Evolutionary conservation across 164 flowering plant genomes (phyloP), one percentile per base, ranked within the genome.

Genomic region (Macadamia tetraphylla): DNA sequence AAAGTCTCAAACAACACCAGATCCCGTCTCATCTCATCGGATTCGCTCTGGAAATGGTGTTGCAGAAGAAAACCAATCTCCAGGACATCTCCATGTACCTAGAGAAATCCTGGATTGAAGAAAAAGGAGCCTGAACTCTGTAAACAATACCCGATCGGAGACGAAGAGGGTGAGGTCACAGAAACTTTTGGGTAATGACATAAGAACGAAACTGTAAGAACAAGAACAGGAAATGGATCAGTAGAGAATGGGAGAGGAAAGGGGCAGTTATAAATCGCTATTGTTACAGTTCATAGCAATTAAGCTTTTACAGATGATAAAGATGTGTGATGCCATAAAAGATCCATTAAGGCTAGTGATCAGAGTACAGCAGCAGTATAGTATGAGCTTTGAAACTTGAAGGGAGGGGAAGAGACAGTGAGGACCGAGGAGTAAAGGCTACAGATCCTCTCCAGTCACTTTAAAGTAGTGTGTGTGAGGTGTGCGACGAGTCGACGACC

Each of bases 291-390:
- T 43, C 44, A 44, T 11, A 67, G 70, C 63, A 72, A 62, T 67
- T 67, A 62, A 62, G 52, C 40, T 9, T 57, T 23, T 44, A 63
- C 75, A 67, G 63, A 66, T n/a, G 64, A 70, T 71, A 56, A 61
- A 51, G 67, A 15, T 67, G 62, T 17, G 31, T 43, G 61, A 59
- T 35, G 73, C 43, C 74, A 52, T 57, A 30, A 64, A 71, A 74
- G 80, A 81, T 78, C 81, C 80, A 81, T 76, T 81, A 53, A 81
- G 70, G 75, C 70, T 80, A 70, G 73, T 62, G 72, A 64, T 58
- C 68, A 67, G 70, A 35, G 44, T 35, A 5, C 40, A 1, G 31
- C 29, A 15, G 29, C 23, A 18, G 64, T 64, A 30, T 51, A 9
- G 57, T 48, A 35, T 35, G 40, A 35, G 5, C 40, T 5, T 49